A percentile compares a stretch with the other conserved stretches of the same genome.
Conservation (phyloP, 1,284 basidiomycete species). For the Gomphus bonarii region DNA sequence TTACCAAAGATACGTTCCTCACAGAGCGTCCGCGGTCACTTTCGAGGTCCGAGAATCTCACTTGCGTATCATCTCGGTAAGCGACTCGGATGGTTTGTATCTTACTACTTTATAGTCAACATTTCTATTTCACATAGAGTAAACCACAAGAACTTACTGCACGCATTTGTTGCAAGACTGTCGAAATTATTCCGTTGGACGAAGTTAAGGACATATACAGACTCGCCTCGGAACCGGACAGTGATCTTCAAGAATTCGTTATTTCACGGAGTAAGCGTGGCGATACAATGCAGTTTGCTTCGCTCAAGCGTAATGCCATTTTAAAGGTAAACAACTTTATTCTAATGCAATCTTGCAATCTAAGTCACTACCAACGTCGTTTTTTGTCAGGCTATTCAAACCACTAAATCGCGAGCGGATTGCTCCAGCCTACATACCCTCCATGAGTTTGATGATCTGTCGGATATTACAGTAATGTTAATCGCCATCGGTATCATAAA, state of each 20-base stretch:
- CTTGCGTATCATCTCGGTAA: slow-evolving; percentile 7
- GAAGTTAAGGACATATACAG: slow-evolving; percentile 84
- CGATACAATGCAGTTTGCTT: not conserved
- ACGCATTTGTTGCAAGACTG: slow-evolving; percentile 17
- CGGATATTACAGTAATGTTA: slow-evolving; percentile 77
- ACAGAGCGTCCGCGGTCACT: not conserved
- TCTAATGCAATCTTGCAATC: not conserved
- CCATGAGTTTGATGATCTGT: slow-evolving; percentile 42
- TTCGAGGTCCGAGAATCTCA: slow-evolving; percentile 1
- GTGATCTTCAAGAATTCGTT: not conserved
- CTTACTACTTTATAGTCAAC: not conserved
- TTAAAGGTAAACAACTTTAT: slow-evolving; percentile 45
- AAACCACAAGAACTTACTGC: not conserved
- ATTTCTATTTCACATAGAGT: not conserved
- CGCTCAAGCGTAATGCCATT: slow-evolving; percentile 58
- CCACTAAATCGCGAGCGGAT: slow-evolving; percentile 49
- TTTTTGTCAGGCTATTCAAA: slow-evolving; percentile 43
- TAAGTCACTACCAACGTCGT: not conserved
- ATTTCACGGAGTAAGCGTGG: not conserved
- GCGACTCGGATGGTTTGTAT: not conserved
- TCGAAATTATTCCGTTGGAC: slow-evolving; percentile 65
- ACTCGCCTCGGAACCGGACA: slow-evolving; percentile 16
- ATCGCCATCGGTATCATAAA: slow-evolving; percentile 76
- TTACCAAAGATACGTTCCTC: not conserved
- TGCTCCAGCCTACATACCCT: slow-evolving; percentile 39